A percentile compares a stretch with the other conserved stretches of the same genome.
phyloP scores from a whole-genome alignment of 2,329 filamentous ascomycete species.

The Penicillium verrucosum region DNA sequence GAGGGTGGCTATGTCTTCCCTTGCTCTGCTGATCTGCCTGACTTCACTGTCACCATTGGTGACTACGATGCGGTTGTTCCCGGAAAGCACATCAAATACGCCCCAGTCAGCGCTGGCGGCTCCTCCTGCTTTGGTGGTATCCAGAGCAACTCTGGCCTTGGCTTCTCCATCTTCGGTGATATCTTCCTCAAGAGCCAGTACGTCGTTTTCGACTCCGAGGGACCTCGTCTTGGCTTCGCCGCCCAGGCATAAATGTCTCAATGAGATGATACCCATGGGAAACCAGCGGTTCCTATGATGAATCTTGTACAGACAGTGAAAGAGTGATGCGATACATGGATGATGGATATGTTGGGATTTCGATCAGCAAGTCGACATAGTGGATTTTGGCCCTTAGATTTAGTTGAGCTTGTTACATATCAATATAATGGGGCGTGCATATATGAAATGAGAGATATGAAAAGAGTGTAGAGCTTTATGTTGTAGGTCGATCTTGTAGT shows the following conservation, averaged over 20 bases:
- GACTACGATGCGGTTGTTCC: conserved; percentile 51
- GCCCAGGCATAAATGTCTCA: conserved; percentile 29
- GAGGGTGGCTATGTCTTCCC: conserved; percentile 57
- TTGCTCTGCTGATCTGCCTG: conserved; percentile 51
- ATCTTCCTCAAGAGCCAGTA: conserved; percentile 76
- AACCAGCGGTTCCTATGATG: background rate
- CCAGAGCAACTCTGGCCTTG: conserved; percentile 59
- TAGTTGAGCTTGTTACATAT: background rate
- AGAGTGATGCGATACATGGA: conserved; percentile 6
- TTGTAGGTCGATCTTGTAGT: too few relatives aligned
- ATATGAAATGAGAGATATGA: background rate
- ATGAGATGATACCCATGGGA: background rate
- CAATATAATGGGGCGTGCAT: background rate
- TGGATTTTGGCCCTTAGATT: background rate
- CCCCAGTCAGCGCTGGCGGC: conserved; percentile 39
- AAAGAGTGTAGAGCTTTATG: background rate
- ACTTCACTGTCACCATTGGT: conserved; percentile 53
- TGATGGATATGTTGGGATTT: background rate
- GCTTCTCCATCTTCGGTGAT: conserved; percentile 70
- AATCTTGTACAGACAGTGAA: conserved; percentile 1
- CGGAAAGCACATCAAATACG: conserved; percentile 56
- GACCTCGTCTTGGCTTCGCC: conserved; percentile 51
- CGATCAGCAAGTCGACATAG: background rate
- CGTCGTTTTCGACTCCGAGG: conserved; percentile 63
- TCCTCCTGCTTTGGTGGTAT: conserved; percentile 70